Evolutionary conservation across 1,284 basidiomycete genomes (phyloP).

Genomic region (Quambalaria eucalypti): DNA sequence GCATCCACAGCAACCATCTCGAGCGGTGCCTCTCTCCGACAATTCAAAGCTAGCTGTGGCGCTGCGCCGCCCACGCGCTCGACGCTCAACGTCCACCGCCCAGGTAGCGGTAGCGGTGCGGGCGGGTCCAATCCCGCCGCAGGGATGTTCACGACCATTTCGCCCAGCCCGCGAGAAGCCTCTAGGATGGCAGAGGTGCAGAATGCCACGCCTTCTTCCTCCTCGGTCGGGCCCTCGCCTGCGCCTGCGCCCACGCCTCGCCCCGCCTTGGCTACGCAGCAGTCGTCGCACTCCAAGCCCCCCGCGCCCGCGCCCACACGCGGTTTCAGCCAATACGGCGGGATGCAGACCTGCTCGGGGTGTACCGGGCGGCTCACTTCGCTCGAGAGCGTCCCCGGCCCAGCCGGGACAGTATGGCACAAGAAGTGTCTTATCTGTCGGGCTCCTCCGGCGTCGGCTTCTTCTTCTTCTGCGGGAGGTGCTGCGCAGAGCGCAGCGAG

Average conservation of each 20-base stretch:
- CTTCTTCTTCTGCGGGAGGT: not conserved
- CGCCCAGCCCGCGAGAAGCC: too few species aligned
- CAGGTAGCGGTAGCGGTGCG: not conserved
- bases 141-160: not conserved
- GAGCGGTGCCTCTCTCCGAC: constrained; percentile 2
- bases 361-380: not conserved
- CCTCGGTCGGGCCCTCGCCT: too few species aligned
- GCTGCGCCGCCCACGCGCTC: constrained; percentile 23
- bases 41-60: constrained; percentile 24
- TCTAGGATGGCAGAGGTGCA: too few species aligned
- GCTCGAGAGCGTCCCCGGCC: not conserved
- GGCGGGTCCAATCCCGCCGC: not conserved
- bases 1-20: too few species aligned
- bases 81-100: constrained; percentile 6
- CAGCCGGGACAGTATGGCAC: not conserved
- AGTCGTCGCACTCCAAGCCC: too few species aligned
- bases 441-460: not conserved
- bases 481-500: not conserved
- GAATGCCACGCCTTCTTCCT: too few species aligned
- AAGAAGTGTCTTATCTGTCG: not conserved
- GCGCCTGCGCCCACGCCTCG: too few species aligned
- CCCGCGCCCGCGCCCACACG: too few species aligned
- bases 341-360: not conserved
- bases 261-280: too few species aligned
- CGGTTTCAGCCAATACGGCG: constrained; percentile 1